A percentile compares a stretch with the other conserved stretches of the same genome.
Evolutionary conservation across 257 asterid genomes (phyloP).

Genomic region (Solanum arcanum): DNA sequence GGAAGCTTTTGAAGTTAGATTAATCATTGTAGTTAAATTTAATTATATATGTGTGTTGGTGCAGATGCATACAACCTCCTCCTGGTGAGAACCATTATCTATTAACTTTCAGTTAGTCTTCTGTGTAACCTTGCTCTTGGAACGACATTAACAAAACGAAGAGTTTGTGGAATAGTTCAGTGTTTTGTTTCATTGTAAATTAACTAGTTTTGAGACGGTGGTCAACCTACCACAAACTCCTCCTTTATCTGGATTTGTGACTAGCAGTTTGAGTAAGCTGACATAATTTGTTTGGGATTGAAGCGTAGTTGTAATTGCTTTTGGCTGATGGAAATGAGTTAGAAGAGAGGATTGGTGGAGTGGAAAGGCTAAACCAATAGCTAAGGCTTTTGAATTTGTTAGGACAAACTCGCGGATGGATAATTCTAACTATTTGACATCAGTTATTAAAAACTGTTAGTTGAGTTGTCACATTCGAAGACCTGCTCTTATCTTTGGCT

Average conservation of each 20-base stretch:
- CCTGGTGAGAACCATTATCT: neutral
- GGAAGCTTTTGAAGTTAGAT: neutral
- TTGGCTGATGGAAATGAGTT: neutral
- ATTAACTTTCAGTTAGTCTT: neutral
- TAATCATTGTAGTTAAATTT: neutral
- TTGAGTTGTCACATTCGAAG: neutral
- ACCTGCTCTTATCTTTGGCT: neutral
- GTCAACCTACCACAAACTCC: neutral
- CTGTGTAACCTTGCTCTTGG: neutral
- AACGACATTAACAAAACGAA: neutral
- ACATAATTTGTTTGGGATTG: neutral
- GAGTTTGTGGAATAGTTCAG: neutral
- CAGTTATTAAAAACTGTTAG: neutral
- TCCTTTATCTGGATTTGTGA: neutral
- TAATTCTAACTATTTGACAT: neutral
- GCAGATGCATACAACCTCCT: neutral
- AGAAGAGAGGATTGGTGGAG: neutral
- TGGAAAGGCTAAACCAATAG: neutral
- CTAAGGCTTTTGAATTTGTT: neutral
- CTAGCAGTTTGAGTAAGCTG: neutral
- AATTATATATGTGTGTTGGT: neutral
- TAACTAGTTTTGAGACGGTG: neutral
- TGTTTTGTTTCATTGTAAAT: neutral
- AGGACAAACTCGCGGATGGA: neutral
- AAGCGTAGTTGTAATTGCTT: neutral